Evolutionary conservation across 2,329 filamentous ascomycete species (phyloP), one percentile per base, ranked within the genome.

Genomic region (Incumbomyces lentus): DNA sequence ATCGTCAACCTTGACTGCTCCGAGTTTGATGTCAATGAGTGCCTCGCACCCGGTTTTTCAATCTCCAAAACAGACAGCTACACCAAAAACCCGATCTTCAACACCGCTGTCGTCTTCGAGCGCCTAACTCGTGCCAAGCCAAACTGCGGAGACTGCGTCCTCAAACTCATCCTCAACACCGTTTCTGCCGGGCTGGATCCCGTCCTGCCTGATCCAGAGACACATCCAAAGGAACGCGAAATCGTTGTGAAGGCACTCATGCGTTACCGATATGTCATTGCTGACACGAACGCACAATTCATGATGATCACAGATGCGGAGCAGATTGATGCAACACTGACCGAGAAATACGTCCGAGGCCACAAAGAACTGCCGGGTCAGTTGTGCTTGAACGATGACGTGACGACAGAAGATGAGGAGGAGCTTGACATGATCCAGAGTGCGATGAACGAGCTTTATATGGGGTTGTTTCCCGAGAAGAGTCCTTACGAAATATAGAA

Each of bases 251-350:
- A 53, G 38, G 51, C 49, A 17, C 42, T 51, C 14, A 47, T 53
- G 49, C 46, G 47, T 7, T 53, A 53, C 32, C 43, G 46, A n/a
- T 51, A 49, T 22, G 43, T 42, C 17, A 39, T 49, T 38, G 39
- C 49, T 36, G 46, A 53, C 16, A 49, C 49, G 11, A 47, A 53
- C 29, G 49, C 46, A 14, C 32, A 51, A 30, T 53, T 53, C 35
- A 45, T 51, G 36, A 53, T 53, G 51, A 44, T 53, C 30, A 53
- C 49, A 13, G 51, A 53, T 33, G 49, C 49, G 13, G 51, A 53
- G 29, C 51, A 53, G 35, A 44, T 51, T 22, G 49, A 51, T 37
- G 51, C 37, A 32, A 46, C 42, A 17, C 34, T 53, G 17, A 41
- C 48, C 14, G 46, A 40, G 17, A 40, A 44, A 29, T 51, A 34